Evolutionary conservation across 169 alveolate species (phyloP), one percentile per base, ranked within the genome.

Genomic region (Plasmodium gallinaceum): DNA sequence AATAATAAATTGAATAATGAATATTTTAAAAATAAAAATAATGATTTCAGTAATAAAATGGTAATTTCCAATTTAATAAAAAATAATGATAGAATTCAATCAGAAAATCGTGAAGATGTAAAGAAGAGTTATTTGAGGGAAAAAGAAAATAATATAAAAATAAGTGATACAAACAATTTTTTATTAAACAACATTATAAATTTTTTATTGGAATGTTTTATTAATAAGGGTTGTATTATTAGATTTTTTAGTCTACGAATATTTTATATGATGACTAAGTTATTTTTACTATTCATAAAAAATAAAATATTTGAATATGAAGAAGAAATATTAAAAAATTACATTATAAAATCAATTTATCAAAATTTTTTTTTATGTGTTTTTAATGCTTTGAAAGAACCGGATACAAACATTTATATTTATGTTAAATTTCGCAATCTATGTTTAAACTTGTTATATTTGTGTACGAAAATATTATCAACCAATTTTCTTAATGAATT

Each of bases 341-440:
- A 78, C 24, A 48, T 78, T 32, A 10, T 66, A 20, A 78, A 78
- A 78, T 46, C 75, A 7, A 52, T 78, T 22, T 78, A 78, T 48
- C 89, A 78, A 43, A 78, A 78, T 65, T 78, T 78, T 57, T 78
- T 78, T 58, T 54, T 78, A 5, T 78, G 89, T 22, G 65, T 78
- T 6, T 78, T 78, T 65, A 62, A 78, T 46, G 24, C 39, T 52
- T 51, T 78, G 37, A 78, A 78, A 78, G 89, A 78, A 22, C 89
- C 75, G 26, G 89, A 78, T 7, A 78, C 89, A 26, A 78, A 78
- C 52, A 78, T 78, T 24, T 78, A 32, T 78, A 66, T 78, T 5
- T 78, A 78, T 65, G 18, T 78, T 32, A 78, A 78, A 70, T 62
- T 78, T 48, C 64, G 89, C 4, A 78, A 78, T 78, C 48, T 78